phyloP scores from a whole-genome alignment of 148 eudicot genomes.

The Nepenthes gracilis region DNA sequence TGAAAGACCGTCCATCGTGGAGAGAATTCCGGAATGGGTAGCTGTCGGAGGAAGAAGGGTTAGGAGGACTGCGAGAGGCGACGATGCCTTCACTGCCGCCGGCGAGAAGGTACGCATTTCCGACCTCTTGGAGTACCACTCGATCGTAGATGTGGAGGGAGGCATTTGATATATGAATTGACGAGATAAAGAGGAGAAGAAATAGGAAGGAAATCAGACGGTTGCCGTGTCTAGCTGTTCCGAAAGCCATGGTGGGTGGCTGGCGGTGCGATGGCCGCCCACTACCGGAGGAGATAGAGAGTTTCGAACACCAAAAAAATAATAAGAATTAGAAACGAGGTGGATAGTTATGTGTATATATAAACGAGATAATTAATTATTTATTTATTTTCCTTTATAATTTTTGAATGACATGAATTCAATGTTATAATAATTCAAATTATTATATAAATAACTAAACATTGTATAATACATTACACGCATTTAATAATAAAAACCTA shows the following conservation, averaged over 20 bases:
- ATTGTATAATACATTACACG: too few species aligned
- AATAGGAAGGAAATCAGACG: background rate
- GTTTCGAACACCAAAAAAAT: too few species aligned
- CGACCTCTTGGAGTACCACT: conserved; percentile 68
- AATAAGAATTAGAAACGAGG: too few species aligned
- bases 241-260: conserved; percentile 7
- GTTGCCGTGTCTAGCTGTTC: background rate
- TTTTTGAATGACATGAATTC: too few species aligned
- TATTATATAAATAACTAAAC: too few species aligned
- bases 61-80: conserved; percentile 27
- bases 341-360: too few species aligned
- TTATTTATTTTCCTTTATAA: too few species aligned
- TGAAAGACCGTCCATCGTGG: conserved; percentile 59
- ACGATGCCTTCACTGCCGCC: conserved; percentile 88
- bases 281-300: background rate
- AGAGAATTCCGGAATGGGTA: conserved; percentile 15
- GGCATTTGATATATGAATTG: conserved; percentile 13
- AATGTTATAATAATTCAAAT: too few species aligned
- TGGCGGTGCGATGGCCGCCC: background rate
- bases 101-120: conserved; percentile 68
- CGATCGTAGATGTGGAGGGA: conserved; percentile 66
- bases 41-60: conserved; percentile 16
- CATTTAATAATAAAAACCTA: too few species aligned
- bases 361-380: too few species aligned
- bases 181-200: conserved; percentile 7